Percentiles rank a stretch among this genome's conserved stretches.
Conservation (phyloP, 208 protist species). For the Trypanosoma rangeli region DNA sequence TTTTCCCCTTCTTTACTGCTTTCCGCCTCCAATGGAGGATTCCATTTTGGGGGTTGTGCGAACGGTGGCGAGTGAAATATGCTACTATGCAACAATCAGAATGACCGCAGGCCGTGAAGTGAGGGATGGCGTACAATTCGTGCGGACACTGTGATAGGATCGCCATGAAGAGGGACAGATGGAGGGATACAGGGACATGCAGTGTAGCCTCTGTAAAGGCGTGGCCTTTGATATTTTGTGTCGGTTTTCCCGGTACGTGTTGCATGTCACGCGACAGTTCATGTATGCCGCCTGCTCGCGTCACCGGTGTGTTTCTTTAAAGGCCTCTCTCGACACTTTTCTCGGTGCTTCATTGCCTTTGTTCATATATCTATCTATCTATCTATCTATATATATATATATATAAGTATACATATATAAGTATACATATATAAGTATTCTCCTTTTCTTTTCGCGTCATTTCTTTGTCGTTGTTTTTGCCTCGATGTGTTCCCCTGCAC, state of each 20-base stretch:
- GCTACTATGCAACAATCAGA: not conserved
- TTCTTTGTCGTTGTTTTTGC: too few species aligned
- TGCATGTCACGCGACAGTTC: not conserved
- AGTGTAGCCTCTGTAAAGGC: not conserved
- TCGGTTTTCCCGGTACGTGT: not conserved
- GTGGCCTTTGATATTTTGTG: not conserved
- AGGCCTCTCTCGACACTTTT: too few species aligned
- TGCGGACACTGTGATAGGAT: not conserved
- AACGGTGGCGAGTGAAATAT: not conserved
- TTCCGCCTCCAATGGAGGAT: not conserved
- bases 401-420: too few species aligned
- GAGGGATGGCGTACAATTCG: not conserved
- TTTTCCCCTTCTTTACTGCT: constrained; percentile 17
- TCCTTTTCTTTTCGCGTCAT: too few species aligned
- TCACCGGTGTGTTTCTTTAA: too few species aligned
- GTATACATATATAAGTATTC: too few species aligned
- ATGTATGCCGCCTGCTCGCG: not conserved
- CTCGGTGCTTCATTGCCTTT: too few species aligned
- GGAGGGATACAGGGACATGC: not conserved
- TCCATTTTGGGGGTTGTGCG: not conserved
- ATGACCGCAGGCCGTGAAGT: not conserved
- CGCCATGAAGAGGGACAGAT: not conserved
- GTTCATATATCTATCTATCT: too few species aligned
- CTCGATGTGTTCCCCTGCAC: too few species aligned
- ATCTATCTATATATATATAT: too few species aligned